A percentile compares a stretch with the other conserved stretches of the same genome.
Conservation (phyloP, 2,329 filamentous ascomycete species). For the Xylariales sp. region DNA sequence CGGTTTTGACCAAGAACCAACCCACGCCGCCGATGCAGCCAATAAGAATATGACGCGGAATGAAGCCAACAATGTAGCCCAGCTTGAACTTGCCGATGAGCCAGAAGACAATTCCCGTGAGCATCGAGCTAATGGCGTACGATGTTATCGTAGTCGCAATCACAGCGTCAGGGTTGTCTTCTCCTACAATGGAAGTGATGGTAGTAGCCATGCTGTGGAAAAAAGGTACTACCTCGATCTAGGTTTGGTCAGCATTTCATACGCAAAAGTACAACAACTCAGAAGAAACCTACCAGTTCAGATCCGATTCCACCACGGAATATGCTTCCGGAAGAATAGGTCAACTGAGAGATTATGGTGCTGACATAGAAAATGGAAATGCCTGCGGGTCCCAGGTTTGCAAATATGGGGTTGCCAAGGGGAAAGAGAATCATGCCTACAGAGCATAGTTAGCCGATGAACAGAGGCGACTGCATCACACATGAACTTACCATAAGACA, state of each 20-base stretch:
- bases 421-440: conserved; percentile 90
- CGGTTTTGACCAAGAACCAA: conserved; percentile 88
- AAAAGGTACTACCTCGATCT: conserved; percentile 97
- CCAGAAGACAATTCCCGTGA: conserved; percentile 91
- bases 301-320: conserved; percentile 92
- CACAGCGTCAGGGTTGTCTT: conserved; percentile 77
- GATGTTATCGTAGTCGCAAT: conserved; percentile 92
- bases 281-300: conserved; percentile 63
- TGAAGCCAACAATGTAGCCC: conserved; percentile 93
- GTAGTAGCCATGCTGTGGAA: conserved; percentile 97
- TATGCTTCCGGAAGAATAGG: conserved; percentile 81
- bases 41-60: conserved; percentile 91
- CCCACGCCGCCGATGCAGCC: conserved; percentile 97
- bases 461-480: neutral
- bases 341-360: conserved; percentile 88
- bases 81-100: conserved; percentile 82
- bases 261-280: neutral
- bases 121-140: conserved; percentile 83
- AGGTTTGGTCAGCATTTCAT: conserved; percentile 11
- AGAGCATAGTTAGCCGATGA: neutral
- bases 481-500: conserved; percentile 71
- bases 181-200: conserved; percentile 74
- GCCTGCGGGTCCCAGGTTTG: conserved; percentile 81
- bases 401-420: conserved; percentile 80
- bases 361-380: conserved; percentile 99